Evolutionary conservation across 1,139 yeast species (phyloP).

Genomic region (Kurtzmaniella quercitrusa): DNA sequence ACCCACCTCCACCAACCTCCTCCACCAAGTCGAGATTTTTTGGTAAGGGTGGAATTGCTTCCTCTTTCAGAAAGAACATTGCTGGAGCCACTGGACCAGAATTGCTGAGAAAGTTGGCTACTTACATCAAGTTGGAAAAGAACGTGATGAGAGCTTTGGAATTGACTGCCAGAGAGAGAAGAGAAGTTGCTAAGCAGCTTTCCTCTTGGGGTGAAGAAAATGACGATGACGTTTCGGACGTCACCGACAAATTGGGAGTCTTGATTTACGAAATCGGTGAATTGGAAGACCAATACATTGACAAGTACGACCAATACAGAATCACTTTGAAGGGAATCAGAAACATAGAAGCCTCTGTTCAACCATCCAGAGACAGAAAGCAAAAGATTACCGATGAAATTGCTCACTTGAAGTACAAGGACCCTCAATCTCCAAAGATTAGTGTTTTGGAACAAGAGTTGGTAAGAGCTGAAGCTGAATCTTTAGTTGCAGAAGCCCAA

Average conservation of each 20-base stretch:
- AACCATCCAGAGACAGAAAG: slow-evolving; percentile 97
- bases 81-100: slow-evolving; percentile 97
- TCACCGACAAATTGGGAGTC: slow-evolving; percentile 96
- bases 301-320: slow-evolving; percentile 96
- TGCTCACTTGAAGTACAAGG: slow-evolving; percentile 96
- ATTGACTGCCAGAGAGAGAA: slow-evolving; percentile 90
- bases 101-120: slow-evolving; percentile 84
- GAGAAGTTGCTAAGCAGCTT: slow-evolving; percentile 94
- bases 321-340: slow-evolving; percentile 91
- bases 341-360: slow-evolving; percentile 95
- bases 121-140: slow-evolving; percentile 92
- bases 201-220: slow-evolving; percentile 97
- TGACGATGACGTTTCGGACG: slow-evolving; percentile 95
- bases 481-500: slow-evolving; percentile 98
- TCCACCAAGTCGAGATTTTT: slow-evolving; percentile 84
- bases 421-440: slow-evolving; percentile 95
- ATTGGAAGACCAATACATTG: slow-evolving; percentile 96
- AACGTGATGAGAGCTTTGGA: slow-evolving; percentile 93
- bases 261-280: slow-evolving; percentile 95
- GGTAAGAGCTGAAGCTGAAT: slow-evolving; percentile 98
- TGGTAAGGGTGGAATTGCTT: slow-evolving; percentile 83
- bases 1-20: slow-evolving; percentile 93
- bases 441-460: slow-evolving; percentile 95
- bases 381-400: slow-evolving; percentile 96
- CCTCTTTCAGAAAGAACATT: slow-evolving; percentile 75